These are phyloP conservation scores for Physcomitrellopsis africana DNA, from an alignment of 225 moss, liverwort and hornwort species.

Conservation along the genomic window DNA sequence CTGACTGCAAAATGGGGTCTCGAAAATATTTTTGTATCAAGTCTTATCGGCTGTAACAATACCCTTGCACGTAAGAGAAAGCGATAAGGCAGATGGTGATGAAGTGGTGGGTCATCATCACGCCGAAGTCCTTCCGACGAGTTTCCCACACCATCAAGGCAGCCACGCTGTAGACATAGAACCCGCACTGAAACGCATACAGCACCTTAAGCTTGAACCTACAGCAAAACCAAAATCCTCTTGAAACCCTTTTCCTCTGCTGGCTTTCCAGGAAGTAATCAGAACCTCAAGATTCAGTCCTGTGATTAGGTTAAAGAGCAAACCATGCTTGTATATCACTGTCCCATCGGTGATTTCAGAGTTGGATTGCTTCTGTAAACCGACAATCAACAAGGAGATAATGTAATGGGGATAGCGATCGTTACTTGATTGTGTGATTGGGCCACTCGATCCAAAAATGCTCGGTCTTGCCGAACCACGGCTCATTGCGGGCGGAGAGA, in stretches of 20 bases:
- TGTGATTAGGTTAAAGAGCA: not conserved
- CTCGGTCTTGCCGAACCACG: constrained; percentile 65
- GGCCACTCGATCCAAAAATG: constrained; percentile 87
- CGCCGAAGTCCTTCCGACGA: constrained; percentile 74
- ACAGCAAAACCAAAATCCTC: not conserved
- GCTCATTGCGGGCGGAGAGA: constrained; percentile 48
- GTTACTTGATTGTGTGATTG: constrained; percentile 74
- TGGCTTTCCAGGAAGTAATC: not conserved
- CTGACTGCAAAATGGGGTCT: not conserved
- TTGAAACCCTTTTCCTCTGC: not conserved
- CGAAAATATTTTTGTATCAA: not conserved
- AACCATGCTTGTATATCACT: not conserved
- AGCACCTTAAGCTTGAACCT: constrained; percentile 82
- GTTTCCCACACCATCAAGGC: constrained; percentile 87
- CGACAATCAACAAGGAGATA: no score
- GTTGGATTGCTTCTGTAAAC: not conserved
- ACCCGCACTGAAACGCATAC: constrained; percentile 80
- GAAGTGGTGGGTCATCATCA: constrained; percentile 91
- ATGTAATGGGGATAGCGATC: not conserved
- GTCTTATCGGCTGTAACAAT: not conserved
- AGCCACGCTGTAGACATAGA: constrained; percentile 68
- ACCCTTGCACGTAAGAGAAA: constrained; percentile 85
- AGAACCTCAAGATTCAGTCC: not conserved
- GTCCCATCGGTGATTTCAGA: not conserved
- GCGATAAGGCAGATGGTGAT: constrained; percentile 74